A percentile compares a stretch with the other conserved stretches of the same genome.
Conservation (phyloP, 306 rosid species). For the Casuarina glauca region DNA sequence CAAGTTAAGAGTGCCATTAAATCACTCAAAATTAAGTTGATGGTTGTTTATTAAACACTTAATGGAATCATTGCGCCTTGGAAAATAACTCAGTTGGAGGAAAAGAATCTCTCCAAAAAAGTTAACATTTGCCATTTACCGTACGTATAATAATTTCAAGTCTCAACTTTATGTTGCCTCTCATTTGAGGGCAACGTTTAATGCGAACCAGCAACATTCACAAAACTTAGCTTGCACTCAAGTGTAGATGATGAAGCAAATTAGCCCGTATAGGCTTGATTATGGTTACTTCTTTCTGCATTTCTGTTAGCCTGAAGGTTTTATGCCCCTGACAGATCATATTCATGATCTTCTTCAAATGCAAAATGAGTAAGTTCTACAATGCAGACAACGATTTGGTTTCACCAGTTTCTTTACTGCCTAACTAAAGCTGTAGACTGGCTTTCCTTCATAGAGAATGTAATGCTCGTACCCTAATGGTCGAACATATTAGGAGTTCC, state of each 20-base stretch:
- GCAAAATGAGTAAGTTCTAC: no score
- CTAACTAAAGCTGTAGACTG: no score
- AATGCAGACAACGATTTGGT: no score
- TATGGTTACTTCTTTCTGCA: no score
- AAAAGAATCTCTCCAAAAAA: background rate
- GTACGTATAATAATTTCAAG: background rate
- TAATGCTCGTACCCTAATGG: no score
- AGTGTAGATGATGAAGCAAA: background rate
- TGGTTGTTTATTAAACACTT: background rate
- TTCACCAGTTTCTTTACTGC: no score
- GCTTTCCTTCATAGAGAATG: no score
- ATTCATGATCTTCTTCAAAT: no score
- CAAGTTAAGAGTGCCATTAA: conserved; percentile 6
- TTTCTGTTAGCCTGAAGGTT: no score
- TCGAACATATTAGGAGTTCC: no score
- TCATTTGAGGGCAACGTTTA: background rate
- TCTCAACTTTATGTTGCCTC: conserved; percentile 1
- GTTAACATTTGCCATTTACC: background rate
- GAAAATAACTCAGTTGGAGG: background rate
- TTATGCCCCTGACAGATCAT: no score
- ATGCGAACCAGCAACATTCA: background rate
- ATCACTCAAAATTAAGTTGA: background rate
- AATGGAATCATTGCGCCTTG: conserved; percentile 1
- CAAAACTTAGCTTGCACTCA: background rate
- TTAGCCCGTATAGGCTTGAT: no score